Conservation (phyloP, 176 grass and related monocot species). For the Poa annua region DNA sequence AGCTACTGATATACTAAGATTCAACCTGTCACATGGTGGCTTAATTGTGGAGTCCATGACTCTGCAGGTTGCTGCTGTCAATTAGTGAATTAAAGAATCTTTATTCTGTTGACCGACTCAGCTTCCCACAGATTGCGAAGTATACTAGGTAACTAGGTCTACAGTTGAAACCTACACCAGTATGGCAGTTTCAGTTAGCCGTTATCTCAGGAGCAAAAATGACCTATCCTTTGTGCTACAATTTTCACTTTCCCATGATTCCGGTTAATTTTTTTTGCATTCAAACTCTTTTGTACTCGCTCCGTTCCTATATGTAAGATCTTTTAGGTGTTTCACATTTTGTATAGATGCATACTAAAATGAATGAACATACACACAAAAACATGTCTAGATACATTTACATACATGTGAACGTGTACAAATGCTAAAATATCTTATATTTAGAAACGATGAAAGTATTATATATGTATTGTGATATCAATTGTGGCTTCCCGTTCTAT, state of each 20-base stretch:
- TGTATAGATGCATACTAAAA: no score
- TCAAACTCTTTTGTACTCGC: conserved; percentile 9
- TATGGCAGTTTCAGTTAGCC: conserved; percentile 26
- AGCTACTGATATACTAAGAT: conserved; percentile 38
- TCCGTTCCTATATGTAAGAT: no score
- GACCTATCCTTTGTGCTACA: background rate
- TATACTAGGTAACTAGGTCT: conserved; percentile 41
- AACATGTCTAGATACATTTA: no score
- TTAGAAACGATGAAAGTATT: background rate
- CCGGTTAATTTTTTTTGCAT: background rate
- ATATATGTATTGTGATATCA: background rate
- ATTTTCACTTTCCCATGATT: conserved; percentile 24
- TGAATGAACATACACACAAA: no score
- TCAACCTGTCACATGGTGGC: conserved; percentile 54
- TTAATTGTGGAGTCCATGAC: conserved; percentile 50
- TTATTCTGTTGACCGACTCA: conserved; percentile 43
- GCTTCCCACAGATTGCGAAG: conserved; percentile 41
- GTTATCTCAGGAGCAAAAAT: conserved; percentile 28
- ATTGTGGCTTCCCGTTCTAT: conserved; percentile 21
- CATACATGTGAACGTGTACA: no score
- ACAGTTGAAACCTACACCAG: conserved; percentile 37
- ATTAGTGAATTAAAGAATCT: conserved; percentile 44
- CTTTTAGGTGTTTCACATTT: no score
- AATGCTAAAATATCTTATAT: no score
- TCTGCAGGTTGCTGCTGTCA: conserved; percentile 42